Evolutionary conservation across 345 rosid species (phyloP), one percentile per base, ranked within the genome.

Genomic region (Sisymbrium irio): DNA sequence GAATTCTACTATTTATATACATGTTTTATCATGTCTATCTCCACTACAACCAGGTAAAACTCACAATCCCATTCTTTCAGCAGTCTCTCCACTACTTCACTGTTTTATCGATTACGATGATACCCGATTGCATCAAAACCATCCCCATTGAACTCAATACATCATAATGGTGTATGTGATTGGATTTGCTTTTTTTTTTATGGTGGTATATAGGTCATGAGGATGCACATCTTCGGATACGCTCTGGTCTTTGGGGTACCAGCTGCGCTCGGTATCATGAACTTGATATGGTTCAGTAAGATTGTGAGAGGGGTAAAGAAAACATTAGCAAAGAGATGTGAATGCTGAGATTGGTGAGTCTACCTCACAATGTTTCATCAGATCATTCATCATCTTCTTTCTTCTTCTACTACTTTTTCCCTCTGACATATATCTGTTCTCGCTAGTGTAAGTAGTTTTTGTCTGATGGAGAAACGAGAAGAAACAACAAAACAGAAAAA

Each of bases 261-360:
- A 9, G 51, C 80, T 3, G 83, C 67, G n/a, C 82, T 91, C 1
- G 92, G 82, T 28, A 47, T 80, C 59, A 84, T 93, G 98, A 93
- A 93, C 85, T 73, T 93, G 82, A 72, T 88, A 78, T 93, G 97
- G 98, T 91, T 93, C 55, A 71, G 82, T 37, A 93, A 88, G 82
- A 93, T 93, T 51, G 61, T 84, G 44, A 89, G 80, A 89, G 98
- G 98, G 41, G 75, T 93, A 72, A 82, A 77, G 86, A 91, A 89
- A 83, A 89, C 94, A 46, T 65, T 93, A 79, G 83, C 91, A 9
- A 89, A 93, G 85, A 85, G 84, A 79, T 85, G 82, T 69, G 79
- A 76, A 76, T 76, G 79, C 32, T 76, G 67, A 62, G 70, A 44
- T 44, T 62, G 64, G 75, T 78, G 85, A 82, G 22, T 47, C 56